These are phyloP conservation scores for Ophiocordyceps australis DNA, from an alignment of 2,329 filamentous ascomycete genomes.

Conservation along the genomic window DNA sequence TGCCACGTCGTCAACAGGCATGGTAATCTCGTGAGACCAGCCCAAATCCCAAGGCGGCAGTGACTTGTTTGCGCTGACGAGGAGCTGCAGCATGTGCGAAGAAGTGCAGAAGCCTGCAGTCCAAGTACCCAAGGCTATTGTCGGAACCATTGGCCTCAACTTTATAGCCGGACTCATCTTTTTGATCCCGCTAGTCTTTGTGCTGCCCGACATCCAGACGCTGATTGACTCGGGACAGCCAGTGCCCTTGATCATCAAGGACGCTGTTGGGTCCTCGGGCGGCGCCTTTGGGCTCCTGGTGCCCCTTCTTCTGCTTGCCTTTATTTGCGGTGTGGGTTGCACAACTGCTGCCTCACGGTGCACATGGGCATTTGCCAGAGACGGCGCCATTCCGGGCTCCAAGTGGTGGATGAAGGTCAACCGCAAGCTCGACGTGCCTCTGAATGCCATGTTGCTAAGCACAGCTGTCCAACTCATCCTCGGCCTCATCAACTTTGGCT, in stretches of 20 bases:
- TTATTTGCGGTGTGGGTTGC: constrained; percentile 52
- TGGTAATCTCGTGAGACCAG: constrained; percentile 57
- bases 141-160: constrained; percentile 48
- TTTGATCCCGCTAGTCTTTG: constrained; percentile 50
- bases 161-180: constrained; percentile 47
- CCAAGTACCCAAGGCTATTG: constrained; percentile 59
- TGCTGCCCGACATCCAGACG: constrained; percentile 41
- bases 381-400: constrained; percentile 49
- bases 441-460: constrained; percentile 57
- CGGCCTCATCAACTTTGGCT: constrained; percentile 52
- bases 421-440: constrained; percentile 40
- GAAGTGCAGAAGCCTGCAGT: constrained; percentile 47
- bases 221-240: constrained; percentile 41
- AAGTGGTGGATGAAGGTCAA: constrained; percentile 43
- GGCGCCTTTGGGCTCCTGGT: constrained; percentile 44
- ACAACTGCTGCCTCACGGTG: constrained; percentile 50
- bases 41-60: too few relatives aligned
- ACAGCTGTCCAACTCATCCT: constrained; percentile 47
- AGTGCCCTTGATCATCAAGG: constrained; percentile 43
- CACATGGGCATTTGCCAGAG: constrained; percentile 52
- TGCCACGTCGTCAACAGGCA: constrained; percentile 58
- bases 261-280: constrained; percentile 39
- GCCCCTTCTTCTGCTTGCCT: constrained; percentile 45
- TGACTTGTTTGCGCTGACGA: too few relatives aligned
- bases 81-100: constrained; percentile 52